A percentile compares a stretch with the other conserved stretches of the same genome.
Conservation (phyloP, 2,329 filamentous ascomycete species). For the Arthrobotrys musiformis region DNA sequence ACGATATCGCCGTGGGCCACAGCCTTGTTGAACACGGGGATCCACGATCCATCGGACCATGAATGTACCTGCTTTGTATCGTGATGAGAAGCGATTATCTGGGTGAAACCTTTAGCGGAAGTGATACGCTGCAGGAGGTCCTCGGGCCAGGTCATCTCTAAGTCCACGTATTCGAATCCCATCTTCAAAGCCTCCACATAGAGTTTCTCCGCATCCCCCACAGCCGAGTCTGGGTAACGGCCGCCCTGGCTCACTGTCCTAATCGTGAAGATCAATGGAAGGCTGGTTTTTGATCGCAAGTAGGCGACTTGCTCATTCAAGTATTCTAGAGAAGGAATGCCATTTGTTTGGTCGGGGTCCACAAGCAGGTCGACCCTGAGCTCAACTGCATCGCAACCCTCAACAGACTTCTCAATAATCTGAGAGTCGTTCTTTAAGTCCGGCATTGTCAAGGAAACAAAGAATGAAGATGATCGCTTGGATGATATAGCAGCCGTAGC, state of each 20-base stretch:
- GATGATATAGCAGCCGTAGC: constrained; percentile 70
- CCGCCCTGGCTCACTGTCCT: constrained; percentile 88
- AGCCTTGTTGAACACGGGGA: constrained; percentile 87
- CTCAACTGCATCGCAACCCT: constrained; percentile 91
- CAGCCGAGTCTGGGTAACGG: constrained; percentile 80
- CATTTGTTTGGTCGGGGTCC: constrained; percentile 70
- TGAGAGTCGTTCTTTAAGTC: constrained; percentile 68
- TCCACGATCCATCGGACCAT: constrained; percentile 94
- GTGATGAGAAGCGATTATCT: constrained; percentile 95
- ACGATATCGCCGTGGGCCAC: constrained; percentile 91
- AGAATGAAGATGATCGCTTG: constrained; percentile 81
- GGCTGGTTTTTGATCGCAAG: constrained; percentile 75
- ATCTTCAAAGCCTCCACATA: constrained; percentile 82
- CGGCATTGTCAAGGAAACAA: constrained; percentile 88
- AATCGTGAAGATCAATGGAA: constrained; percentile 92
- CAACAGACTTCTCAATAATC: constrained; percentile 75
- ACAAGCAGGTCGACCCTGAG: constrained; percentile 89
- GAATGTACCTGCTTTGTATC: constrained; percentile 81
- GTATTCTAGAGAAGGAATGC: constrained; percentile 76
- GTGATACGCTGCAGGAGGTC: constrained; percentile 76
- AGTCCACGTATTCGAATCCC: constrained; percentile 90
- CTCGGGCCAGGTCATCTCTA: constrained; percentile 87
- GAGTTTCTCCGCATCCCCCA: constrained; percentile 76
- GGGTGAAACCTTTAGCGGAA: constrained; percentile 74
- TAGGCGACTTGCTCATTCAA: constrained; percentile 83